Conservation (phyloP, 305 asterid species). For the Plantago lanceolata region DNA sequence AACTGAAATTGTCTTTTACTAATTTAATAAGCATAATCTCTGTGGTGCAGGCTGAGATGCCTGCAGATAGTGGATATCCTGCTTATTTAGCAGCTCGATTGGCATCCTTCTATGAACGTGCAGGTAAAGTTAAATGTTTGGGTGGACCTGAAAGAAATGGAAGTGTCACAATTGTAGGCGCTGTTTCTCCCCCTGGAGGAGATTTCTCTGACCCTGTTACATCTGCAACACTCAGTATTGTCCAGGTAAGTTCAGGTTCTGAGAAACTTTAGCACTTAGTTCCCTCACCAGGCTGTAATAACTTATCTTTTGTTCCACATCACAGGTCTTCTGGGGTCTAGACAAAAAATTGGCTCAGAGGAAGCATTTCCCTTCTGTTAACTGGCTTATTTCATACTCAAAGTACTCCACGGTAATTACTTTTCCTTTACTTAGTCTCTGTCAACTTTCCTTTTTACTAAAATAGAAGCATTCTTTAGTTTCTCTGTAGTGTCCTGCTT, state of each 20-base stretch:
- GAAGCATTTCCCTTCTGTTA: slow-evolving; percentile 95
- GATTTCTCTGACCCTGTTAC: slow-evolving; percentile 99
- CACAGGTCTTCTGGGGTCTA: slow-evolving; percentile 97
- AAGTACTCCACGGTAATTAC: slow-evolving; percentile 82
- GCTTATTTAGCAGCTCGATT: slow-evolving; percentile 97
- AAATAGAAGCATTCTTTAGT: neutral
- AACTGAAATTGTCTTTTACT: slow-evolving; percentile 4
- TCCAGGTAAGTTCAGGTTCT: slow-evolving; percentile 51
- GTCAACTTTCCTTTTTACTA: neutral
- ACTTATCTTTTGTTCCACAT: slow-evolving; percentile 20
- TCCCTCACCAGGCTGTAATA: slow-evolving; percentile 24
- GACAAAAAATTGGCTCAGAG: slow-evolving; percentile 97
- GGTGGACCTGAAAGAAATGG: slow-evolving; percentile 97
- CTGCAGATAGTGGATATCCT: slow-evolving; percentile 99
- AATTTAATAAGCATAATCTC: slow-evolving; percentile 21
- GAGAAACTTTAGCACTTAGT: slow-evolving; percentile 20
- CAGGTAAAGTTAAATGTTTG: slow-evolving; percentile 89
- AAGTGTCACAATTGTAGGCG: slow-evolving; percentile 96
- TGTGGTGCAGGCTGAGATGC: slow-evolving; percentile 86
- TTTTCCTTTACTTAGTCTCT: neutral
- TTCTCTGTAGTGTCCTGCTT: neutral
- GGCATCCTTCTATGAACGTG: slow-evolving; percentile 97
- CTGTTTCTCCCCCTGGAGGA: slow-evolving; percentile 98
- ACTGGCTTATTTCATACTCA: slow-evolving; percentile 97
- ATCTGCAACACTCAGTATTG: slow-evolving; percentile 93